Conservation (phyloP, 163 green algal genomes). For the Volvox carteri region DNA sequence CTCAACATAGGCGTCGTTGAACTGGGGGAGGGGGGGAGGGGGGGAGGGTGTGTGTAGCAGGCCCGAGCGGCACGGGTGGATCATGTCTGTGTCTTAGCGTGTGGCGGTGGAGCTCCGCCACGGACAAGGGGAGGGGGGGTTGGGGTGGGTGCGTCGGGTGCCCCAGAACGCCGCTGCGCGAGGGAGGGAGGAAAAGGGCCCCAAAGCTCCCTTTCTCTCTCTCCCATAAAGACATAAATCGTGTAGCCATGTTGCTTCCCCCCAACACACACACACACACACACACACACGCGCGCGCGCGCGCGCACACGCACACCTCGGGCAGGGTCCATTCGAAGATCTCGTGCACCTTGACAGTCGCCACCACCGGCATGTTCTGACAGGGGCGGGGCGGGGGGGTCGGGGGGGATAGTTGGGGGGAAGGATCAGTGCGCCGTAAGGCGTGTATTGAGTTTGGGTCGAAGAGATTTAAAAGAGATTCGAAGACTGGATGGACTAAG, state of each 20-base stretch:
- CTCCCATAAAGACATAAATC: too few species aligned
- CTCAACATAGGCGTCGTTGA: conserved; percentile 63
- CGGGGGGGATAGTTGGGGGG: neutral
- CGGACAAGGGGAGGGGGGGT: neutral
- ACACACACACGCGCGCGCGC: too few species aligned
- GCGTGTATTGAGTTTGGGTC: too few species aligned
- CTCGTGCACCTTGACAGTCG: conserved; percentile 31
- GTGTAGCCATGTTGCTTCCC: too few species aligned
- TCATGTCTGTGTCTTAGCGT: neutral
- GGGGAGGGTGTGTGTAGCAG: neutral
- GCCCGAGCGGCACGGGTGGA: too few species aligned
- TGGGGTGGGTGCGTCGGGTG: neutral
- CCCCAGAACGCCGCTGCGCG: neutral
- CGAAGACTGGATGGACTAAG: too few species aligned
- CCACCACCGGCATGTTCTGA: conserved; percentile 40
- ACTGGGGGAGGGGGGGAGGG: conserved; percentile 30
- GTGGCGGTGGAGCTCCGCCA: neutral
- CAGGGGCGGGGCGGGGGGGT: neutral
- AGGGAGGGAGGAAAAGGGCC: too few species aligned
- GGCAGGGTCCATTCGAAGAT: conserved; percentile 55
- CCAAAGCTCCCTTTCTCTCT: too few species aligned
- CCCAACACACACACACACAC: too few species aligned
- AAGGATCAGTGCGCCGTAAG: too few species aligned
- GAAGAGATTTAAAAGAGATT: too few species aligned
- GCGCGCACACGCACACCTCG: too few species aligned